Evolutionary conservation across 441 rosid genomes (phyloP), one percentile per base, ranked within the genome.

Genomic region (Pelargonium myrrhifolium): DNA sequence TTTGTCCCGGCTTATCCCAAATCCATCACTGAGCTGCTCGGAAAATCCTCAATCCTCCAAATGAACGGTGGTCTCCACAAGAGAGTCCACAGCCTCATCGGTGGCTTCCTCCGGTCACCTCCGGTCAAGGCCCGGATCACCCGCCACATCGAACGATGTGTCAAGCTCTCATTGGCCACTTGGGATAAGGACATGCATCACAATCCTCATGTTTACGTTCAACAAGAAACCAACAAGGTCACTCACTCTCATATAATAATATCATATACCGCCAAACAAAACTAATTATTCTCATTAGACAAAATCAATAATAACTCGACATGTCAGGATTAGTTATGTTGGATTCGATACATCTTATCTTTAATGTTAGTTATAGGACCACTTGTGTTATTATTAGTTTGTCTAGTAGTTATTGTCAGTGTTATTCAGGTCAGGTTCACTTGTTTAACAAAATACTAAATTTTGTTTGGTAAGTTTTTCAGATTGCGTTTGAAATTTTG

Each of bases 1-100:
- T 87, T 87, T 45, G 64, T 87, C 55, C 93, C 93, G 42, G 88
- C 89, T 12, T 87, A 87, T 60, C 93, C 93, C 40, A 87, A 87
- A 78, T 81, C 90, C 9, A 78, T 87, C 68, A 70, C 75, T 4
- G 83, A 84, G 70, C 70, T 87, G 26, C 82, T 87, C 45, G 93
- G 93, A 6, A 69, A 84, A 28, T 77, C 76, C 51, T 87, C 93
- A 53, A 87, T 87, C n/a, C 89, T 87, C 65, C 81, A 85, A 72
- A 85, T 80, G 72, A 87, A 84, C 72, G 93, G 93, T 45, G 75
- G 66, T 65, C 84, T 75, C 47, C 93, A 85, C 58, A 86, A 80
- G 81, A 80, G 82, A 70, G 68, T 87, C 65, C 93, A 87, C 39
- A 70, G 90, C 11, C 79, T 84, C 68, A 80, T 87, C 14, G 87